Evolutionary conservation across 1,284 basidiomycete species (phyloP).

Genomic region (Peniophora sp.): DNA sequence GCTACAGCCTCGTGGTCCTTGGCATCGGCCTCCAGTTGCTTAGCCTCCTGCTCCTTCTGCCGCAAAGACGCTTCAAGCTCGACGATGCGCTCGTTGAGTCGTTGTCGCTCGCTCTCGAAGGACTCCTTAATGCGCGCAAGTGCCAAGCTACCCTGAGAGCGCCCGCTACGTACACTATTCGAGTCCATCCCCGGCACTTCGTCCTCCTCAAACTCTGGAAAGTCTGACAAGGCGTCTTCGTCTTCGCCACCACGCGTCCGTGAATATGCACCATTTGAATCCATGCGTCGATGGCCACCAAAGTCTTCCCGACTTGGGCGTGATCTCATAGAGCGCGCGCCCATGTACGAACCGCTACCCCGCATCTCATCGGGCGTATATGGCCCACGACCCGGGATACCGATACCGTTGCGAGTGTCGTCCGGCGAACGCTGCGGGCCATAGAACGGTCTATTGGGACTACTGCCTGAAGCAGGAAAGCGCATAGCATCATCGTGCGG

Average conservation of each 20-base stretch:
- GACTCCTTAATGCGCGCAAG: constrained; percentile 3
- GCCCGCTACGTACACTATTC: constrained; percentile 9
- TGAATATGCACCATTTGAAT: constrained; percentile 4
- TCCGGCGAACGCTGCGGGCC: constrained; percentile 12
- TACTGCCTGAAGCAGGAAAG: constrained; percentile 11
- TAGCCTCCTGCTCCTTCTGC: constrained; percentile 12
- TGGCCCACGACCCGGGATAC: constrained; percentile 10
- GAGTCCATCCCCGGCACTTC: constrained; percentile 9
- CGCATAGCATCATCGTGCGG: constrained; percentile 5
- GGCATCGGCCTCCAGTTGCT: constrained; percentile 7
- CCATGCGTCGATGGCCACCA: constrained; percentile 3
- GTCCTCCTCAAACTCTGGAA: constrained; percentile 7
- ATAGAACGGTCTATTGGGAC: constrained; percentile 7
- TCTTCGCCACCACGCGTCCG: constrained; percentile 2
- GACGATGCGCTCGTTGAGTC: not conserved
- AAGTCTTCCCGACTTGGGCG: constrained; percentile 6
- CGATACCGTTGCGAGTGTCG: constrained; percentile 9
- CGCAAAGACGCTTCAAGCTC: constrained; percentile 8
- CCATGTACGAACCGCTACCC: constrained; percentile 6
- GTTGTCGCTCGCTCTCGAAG: not conserved
- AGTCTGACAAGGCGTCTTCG: constrained; percentile 7
- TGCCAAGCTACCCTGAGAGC: constrained; percentile 9
- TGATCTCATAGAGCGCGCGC: constrained; percentile 8
- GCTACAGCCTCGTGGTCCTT: constrained; percentile 11
- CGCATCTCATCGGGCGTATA: constrained; percentile 9